Conservation (phyloP, 2,329 filamentous ascomycete species). For the Claviceps purpurea region DNA sequence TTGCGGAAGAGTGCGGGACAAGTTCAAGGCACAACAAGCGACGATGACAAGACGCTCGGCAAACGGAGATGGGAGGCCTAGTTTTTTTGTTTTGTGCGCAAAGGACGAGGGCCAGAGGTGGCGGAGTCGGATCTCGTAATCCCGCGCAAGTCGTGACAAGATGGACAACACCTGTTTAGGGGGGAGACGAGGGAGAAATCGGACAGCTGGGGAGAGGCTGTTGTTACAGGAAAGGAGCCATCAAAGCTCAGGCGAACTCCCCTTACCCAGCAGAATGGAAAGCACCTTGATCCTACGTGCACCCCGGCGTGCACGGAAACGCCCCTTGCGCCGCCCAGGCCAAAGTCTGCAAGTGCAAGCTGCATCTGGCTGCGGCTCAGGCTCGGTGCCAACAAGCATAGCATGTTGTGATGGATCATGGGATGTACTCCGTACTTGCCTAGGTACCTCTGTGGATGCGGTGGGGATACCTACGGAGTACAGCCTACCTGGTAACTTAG, state of each 20-base stretch:
- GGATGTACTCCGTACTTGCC: too few species aligned
- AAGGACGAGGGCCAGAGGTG: not conserved
- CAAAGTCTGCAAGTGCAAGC: conserved; percentile 1
- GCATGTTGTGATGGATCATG: too few species aligned
- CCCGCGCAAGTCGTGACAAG: conserved; percentile 19
- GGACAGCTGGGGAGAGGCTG: conserved; percentile 25
- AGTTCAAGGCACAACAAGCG: not conserved
- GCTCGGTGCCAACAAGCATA: not conserved
- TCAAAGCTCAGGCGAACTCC: conserved; percentile 26
- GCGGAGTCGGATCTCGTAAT: conserved; percentile 8
- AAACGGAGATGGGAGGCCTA: not conserved
- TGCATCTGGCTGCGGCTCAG: not conserved
- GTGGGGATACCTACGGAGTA: too few species aligned
- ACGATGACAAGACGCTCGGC: conserved; percentile 2
- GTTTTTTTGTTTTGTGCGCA: not conserved
- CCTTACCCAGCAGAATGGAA: conserved; percentile 28
- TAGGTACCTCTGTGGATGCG: too few species aligned
- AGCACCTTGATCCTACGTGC: conserved; percentile 14
- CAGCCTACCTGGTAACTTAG: too few species aligned
- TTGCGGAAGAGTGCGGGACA: not conserved
- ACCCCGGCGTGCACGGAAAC: conserved; percentile 14
- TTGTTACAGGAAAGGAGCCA: conserved; percentile 26
- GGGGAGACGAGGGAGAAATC: conserved; percentile 20
- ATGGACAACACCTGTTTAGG: conserved; percentile 17
- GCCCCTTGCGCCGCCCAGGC: conserved; percentile 15